Evolutionary conservation across 2,329 filamentous ascomycete species (phyloP).

Genomic region (Calonectria hongkongensis): DNA sequence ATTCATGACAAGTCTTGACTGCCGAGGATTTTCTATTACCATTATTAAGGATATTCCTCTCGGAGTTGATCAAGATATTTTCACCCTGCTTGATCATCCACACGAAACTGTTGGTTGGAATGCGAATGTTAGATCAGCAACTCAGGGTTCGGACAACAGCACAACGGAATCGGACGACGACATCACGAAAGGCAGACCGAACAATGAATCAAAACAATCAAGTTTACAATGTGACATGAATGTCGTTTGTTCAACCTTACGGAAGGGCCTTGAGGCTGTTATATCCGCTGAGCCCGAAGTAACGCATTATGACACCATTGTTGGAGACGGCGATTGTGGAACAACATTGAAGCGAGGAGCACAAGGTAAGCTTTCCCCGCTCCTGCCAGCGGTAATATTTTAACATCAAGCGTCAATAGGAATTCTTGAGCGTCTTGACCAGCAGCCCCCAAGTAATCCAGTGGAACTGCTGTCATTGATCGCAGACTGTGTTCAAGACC

Average conservation of each 20-base stretch:
- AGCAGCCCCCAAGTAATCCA: background rate
- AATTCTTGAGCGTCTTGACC: background rate
- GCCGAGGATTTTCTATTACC: slow-evolving; percentile 82
- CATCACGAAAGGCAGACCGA: fast-evolving
- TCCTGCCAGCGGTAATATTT: too few species aligned
- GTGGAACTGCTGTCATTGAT: background rate
- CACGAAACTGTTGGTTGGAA: slow-evolving; percentile 1
- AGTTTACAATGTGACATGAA: slow-evolving; percentile 7
- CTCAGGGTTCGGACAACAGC: background rate
- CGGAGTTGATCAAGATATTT: background rate
- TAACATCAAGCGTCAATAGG: background rate
- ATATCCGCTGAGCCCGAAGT: slow-evolving; percentile 26
- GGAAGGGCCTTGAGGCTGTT: background rate
- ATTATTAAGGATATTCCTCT: slow-evolving; percentile 34
- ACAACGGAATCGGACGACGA: background rate
- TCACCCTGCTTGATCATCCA: background rate
- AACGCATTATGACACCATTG: slow-evolving; percentile 21
- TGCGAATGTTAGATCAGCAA: background rate
- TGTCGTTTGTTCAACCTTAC: background rate
- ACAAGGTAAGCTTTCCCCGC: background rate
- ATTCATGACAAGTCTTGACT: slow-evolving; percentile 84
- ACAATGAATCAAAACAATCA: background rate
- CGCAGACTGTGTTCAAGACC: background rate
- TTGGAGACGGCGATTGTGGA: slow-evolving; percentile 40
- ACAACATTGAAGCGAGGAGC: slow-evolving; percentile 26